Conservation (phyloP, 768 basidiomycete genomes). For the Podaxis rugospora region DNA sequence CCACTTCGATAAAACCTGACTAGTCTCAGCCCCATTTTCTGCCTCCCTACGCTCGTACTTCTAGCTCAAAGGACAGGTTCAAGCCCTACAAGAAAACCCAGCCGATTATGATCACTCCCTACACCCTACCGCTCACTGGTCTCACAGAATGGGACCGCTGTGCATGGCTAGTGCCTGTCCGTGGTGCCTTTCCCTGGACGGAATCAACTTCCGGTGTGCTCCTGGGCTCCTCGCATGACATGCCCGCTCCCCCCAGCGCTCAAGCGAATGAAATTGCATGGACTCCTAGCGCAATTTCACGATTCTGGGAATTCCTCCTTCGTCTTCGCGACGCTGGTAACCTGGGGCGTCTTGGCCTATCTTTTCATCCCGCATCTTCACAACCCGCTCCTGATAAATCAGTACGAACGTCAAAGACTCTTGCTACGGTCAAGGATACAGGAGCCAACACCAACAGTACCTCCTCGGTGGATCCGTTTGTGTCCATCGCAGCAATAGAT, state of each 20-base stretch:
- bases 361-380: conserved; percentile 1
- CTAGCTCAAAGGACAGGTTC: neutral
- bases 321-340: neutral
- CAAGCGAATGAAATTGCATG: conserved; percentile 3
- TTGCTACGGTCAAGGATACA: neutral
- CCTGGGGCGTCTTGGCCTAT: conserved; percentile 3
- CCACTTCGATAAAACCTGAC: neutral
- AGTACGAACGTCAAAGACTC: neutral
- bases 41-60: neutral
- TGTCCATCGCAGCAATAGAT: conserved; percentile 32
- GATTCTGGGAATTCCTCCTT: conserved; percentile 4
- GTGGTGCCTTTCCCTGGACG: neutral
- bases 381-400: neutral
- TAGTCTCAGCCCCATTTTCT: conserved; percentile 6
- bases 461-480: neutral
- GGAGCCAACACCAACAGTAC: neutral
- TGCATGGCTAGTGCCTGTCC: conserved; percentile 6
- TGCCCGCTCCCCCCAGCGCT: neutral
- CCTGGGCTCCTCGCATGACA: neutral
- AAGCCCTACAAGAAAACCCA: conserved; percentile 6
- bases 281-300: neutral
- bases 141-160: conserved; percentile 3
- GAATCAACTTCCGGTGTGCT: neutral
- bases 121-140: neutral
- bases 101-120: conserved; percentile 1